Conservation (phyloP, 139 green algal species). For the Pleodorina starrii region DNA sequence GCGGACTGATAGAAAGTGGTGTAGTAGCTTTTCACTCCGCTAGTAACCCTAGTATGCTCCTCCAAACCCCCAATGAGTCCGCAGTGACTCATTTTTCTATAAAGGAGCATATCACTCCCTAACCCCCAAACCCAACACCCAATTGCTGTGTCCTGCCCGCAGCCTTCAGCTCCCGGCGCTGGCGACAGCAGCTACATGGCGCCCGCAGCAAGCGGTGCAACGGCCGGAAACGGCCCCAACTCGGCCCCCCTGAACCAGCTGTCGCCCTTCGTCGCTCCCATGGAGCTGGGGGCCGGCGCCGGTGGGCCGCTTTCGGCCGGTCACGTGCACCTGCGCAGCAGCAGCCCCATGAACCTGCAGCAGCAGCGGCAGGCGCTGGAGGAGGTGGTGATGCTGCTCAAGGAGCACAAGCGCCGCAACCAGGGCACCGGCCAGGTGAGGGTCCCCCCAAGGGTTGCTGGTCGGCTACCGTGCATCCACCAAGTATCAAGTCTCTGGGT, state of each 20-base stretch:
- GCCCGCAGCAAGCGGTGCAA: not conserved
- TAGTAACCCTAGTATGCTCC: too few species aligned
- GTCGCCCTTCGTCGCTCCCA: conserved; percentile 3
- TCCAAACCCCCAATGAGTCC: too few species aligned
- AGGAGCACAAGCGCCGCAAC: conserved; percentile 43
- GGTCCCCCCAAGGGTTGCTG: too few species aligned
- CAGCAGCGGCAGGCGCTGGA: conserved; percentile 31
- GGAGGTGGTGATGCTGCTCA: conserved; percentile 46
- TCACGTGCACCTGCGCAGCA: not conserved
- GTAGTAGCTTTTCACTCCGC: too few species aligned
- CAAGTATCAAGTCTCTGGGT: too few species aligned
- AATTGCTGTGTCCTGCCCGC: too few species aligned
- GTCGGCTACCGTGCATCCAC: too few species aligned
- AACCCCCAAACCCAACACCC: too few species aligned
- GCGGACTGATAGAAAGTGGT: too few species aligned
- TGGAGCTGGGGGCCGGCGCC: not conserved
- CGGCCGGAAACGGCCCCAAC: not conserved
- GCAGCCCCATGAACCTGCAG: not conserved
- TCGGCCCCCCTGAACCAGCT: not conserved
- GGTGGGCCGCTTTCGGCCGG: not conserved
- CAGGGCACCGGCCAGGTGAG: not conserved
- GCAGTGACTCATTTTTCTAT: too few species aligned
- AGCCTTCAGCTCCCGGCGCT: not conserved
- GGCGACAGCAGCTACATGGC: not conserved
- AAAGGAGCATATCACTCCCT: too few species aligned